Evolutionary conservation across 2,329 filamentous ascomycete species (phyloP).

Genomic region (Exophiala spinifera): DNA sequence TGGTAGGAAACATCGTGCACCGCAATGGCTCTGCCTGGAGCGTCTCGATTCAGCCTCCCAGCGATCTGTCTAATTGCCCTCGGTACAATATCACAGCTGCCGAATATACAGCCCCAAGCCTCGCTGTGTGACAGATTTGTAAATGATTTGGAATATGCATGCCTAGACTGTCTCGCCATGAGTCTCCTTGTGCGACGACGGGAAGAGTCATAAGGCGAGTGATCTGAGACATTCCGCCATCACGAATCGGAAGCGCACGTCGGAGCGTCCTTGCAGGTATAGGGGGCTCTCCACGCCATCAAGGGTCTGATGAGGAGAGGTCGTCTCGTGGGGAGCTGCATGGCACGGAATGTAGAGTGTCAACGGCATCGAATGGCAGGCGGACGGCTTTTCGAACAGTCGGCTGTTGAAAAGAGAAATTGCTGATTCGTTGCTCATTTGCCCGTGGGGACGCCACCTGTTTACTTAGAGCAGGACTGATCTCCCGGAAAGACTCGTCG

Average conservation of each 20-base stretch:
- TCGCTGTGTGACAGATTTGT: slow-evolving; percentile 17
- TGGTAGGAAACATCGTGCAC: slow-evolving; percentile 24
- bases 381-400: background rate
- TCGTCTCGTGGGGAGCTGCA: background rate
- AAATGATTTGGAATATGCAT: slow-evolving; percentile 21
- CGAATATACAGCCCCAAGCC: background rate
- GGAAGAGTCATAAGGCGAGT: background rate
- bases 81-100: background rate
- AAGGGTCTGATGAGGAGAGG: background rate
- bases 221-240: background rate
- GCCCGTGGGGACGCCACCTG: background rate
- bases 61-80: no score
- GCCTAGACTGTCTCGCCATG: slow-evolving; percentile 13
- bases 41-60: background rate
- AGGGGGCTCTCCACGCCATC: background rate
- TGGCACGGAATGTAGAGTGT: background rate
- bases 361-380: background rate
- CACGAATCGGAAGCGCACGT: background rate
- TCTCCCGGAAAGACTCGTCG: background rate
- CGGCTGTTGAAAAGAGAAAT: background rate
- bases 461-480: background rate
- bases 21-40: slow-evolving; percentile 22
- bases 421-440: background rate
- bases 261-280: no score
- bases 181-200: background rate